These are phyloP conservation scores for Fusarium sublunatum DNA, from an alignment of 2,329 filamentous ascomycete genomes.

Conservation along the genomic window DNA sequence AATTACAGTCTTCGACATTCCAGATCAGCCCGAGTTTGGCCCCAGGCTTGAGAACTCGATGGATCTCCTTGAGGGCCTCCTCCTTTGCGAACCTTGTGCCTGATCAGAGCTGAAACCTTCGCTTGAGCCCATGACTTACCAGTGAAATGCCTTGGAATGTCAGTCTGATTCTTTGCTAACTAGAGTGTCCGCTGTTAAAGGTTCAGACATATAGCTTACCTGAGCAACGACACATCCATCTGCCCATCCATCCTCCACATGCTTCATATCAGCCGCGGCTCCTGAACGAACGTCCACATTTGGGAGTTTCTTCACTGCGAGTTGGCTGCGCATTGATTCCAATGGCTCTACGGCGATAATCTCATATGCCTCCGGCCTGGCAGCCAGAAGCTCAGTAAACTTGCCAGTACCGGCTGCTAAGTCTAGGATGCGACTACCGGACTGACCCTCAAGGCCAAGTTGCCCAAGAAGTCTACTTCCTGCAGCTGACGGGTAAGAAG, in stretches of 20 bases:
- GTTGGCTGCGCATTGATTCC: constrained; percentile 69
- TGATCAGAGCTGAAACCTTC: constrained; percentile 3
- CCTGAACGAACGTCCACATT: constrained; percentile 68
- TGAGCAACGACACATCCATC: constrained; percentile 76
- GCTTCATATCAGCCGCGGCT: constrained; percentile 66
- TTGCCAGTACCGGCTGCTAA: constrained; percentile 77
- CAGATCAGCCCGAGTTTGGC: constrained; percentile 75
- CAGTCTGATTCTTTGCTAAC: constrained; percentile 8
- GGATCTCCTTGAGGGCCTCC: constrained; percentile 72
- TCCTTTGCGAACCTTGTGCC: constrained; percentile 72
- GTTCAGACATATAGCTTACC: constrained; percentile 57
- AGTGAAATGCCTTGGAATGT: constrained; percentile 62
- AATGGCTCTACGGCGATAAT: constrained; percentile 74
- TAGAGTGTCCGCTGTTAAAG: constrained; percentile 1
- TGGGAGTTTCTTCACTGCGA: constrained; percentile 67
- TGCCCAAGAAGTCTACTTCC: constrained; percentile 68
- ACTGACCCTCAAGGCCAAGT: constrained; percentile 61
- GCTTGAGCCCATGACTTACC: constrained; percentile 54
- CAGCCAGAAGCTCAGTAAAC: constrained; percentile 72
- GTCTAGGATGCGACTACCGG: constrained; percentile 67
- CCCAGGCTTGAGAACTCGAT: constrained; percentile 70
- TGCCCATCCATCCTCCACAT: constrained; percentile 65
- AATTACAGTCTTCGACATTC: constrained; percentile 77
- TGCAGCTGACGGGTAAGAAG: constrained; percentile 70
- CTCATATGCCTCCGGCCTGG: constrained; percentile 67